phyloP scores from a whole-genome alignment of 345 rosid species.

The Murraya paniculata region DNA sequence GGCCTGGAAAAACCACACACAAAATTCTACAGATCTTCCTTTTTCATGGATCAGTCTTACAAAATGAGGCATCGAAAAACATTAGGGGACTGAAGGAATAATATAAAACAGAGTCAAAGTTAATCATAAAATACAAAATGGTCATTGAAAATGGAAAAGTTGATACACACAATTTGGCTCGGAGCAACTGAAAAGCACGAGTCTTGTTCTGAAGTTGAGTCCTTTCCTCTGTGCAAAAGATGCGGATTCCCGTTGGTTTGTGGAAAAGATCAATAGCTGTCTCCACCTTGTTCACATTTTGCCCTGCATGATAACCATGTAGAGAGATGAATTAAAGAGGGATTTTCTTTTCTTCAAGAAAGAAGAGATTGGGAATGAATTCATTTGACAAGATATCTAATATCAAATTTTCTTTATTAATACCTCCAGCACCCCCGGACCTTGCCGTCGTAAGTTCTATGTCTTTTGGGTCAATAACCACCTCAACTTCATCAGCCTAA shows the following conservation, averaged over 20 bases:
- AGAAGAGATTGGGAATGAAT: neutral
- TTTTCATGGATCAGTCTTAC: neutral
- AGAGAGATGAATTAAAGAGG: conserved; percentile 13
- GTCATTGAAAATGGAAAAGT: conserved; percentile 10
- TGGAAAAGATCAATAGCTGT: conserved; percentile 93
- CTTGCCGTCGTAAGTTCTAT: conserved; percentile 93
- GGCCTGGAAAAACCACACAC: neutral
- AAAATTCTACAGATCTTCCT: neutral
- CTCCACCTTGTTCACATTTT: conserved; percentile 97
- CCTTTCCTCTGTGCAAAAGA: conserved; percentile 96
- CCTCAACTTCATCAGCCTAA: conserved; percentile 96
- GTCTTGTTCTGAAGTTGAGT: conserved; percentile 71
- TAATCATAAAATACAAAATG: neutral
- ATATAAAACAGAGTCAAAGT: neutral
- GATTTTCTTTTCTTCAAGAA: neutral
- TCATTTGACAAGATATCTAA: neutral
- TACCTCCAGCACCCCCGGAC: conserved; percentile 99
- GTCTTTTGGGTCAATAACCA: conserved; percentile 91
- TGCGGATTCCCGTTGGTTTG: conserved; percentile 93
- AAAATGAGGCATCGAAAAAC: neutral
- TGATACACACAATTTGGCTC: conserved; percentile 78
- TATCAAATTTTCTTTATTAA: conserved; percentile 15
- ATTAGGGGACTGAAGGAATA: neutral
- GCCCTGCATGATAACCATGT: conserved; percentile 54
- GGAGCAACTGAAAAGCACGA: conserved; percentile 87